A percentile compares a stretch with the other conserved stretches of the same genome.
Conservation (phyloP, 2,329 filamentous ascomycete species). For the Dothistroma septosporum region DNA sequence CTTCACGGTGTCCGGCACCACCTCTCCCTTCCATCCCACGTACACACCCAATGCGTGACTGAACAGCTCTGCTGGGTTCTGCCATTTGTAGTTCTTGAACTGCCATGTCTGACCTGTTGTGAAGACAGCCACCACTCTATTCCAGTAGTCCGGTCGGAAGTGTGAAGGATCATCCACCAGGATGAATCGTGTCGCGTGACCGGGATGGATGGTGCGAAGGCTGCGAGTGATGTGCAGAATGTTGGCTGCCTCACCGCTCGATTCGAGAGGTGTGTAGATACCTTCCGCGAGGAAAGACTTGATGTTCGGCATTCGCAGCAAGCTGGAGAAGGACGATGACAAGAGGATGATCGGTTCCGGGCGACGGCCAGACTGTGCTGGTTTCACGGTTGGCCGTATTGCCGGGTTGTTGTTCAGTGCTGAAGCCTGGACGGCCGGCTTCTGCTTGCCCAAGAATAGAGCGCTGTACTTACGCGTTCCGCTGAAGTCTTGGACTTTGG, state of each 20-base stretch:
- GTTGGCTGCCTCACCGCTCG: slow-evolving; percentile 58
- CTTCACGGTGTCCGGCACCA: slow-evolving; percentile 70
- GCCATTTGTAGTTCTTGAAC: slow-evolving; percentile 98
- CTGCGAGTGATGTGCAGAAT: slow-evolving; percentile 81
- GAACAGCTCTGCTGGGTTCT: slow-evolving; percentile 82
- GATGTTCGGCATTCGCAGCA: slow-evolving; percentile 92
- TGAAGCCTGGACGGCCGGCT: slow-evolving; percentile 51
- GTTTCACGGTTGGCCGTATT: slow-evolving; percentile 34
- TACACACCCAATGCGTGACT: slow-evolving; percentile 81
- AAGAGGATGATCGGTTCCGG: slow-evolving; percentile 90
- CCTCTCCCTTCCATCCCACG: slow-evolving; percentile 86
- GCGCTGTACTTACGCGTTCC: slow-evolving; percentile 67
- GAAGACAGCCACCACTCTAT: slow-evolving; percentile 89
- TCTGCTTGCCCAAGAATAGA: slow-evolving; percentile 39
- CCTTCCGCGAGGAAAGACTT: slow-evolving; percentile 88
- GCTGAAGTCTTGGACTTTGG: slow-evolving; percentile 89
- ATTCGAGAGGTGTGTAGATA: slow-evolving; percentile 68
- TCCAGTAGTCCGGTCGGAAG: slow-evolving; percentile 98
- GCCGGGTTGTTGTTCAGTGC: slow-evolving; percentile 41
- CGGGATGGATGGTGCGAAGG: slow-evolving; percentile 65
- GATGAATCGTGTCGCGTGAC: slow-evolving; percentile 81
- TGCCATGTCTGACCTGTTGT: slow-evolving; percentile 98
- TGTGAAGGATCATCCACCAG: slow-evolving; percentile 88
- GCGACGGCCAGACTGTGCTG: slow-evolving; percentile 41
- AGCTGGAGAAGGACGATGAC: slow-evolving; percentile 89